These are phyloP conservation scores for Colletotrichum horii DNA, from an alignment of 2,329 filamentous ascomycete species.

Conservation along the genomic window DNA sequence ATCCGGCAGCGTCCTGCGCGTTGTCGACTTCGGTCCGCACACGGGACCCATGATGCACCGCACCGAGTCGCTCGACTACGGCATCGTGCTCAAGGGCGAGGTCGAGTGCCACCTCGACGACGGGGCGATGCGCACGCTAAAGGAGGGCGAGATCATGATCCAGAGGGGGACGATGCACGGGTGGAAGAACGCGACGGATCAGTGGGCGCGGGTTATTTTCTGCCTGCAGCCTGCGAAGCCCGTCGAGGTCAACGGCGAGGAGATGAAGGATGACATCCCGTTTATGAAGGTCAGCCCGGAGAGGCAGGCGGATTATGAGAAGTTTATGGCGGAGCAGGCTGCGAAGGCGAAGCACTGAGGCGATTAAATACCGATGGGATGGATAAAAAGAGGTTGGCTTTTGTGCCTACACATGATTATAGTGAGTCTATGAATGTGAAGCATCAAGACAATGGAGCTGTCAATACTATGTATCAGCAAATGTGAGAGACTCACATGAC, in stretches of 20 bases:
- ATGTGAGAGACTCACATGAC: not conserved
- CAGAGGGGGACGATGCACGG: constrained; percentile 50
- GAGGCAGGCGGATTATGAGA: constrained; percentile 16
- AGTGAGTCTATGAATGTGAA: not conserved
- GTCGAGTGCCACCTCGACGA: constrained; percentile 50
- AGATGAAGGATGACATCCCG: constrained; percentile 16
- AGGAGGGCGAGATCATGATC: constrained; percentile 48
- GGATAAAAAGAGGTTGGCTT: not conserved
- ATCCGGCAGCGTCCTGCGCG: constrained; percentile 20
- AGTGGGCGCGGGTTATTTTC: constrained; percentile 21
- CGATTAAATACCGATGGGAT: not conserved
- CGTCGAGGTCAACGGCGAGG: constrained; percentile 19
- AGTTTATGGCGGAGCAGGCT: constrained; percentile 7
- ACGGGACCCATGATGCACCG: constrained; percentile 42
- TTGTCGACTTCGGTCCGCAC: constrained; percentile 21
- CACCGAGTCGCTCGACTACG: constrained; percentile 51
- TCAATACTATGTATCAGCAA: fast-evolving
- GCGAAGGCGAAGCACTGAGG: not conserved
- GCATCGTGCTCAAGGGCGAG: constrained; percentile 49
- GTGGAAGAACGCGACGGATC: constrained; percentile 21
- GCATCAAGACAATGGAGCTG: not conserved
- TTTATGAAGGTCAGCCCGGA: constrained; percentile 13
- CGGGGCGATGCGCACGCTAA: constrained; percentile 41
- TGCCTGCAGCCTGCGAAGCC: constrained; percentile 42
- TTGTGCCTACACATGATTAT: not conserved